Conservation (phyloP, 495 filamentous ascomycete genomes). For the Neurospora sp. region DNA sequence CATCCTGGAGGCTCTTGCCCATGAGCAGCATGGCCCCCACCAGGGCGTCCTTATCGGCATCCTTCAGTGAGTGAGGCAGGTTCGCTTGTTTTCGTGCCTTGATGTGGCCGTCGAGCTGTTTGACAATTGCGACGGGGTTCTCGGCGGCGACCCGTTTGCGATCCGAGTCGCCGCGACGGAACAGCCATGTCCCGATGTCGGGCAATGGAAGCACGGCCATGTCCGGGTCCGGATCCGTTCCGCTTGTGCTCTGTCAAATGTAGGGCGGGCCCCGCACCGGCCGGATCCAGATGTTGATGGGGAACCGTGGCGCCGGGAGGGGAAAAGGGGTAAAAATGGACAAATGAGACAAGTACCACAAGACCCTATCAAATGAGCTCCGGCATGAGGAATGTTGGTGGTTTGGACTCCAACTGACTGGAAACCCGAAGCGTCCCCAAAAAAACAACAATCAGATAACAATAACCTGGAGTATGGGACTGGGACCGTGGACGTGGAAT, state of each 20-base stretch:
- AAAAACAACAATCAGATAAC: background rate
- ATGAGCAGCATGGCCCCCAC: constrained; percentile 20
- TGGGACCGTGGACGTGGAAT: background rate
- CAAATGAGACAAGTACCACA: background rate
- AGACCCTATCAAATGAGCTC: background rate
- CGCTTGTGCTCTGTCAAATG: background rate
- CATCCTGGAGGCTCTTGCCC: constrained; percentile 17
- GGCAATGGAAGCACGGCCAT: constrained; percentile 14
- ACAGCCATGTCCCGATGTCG: constrained; percentile 17
- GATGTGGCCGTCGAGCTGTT: constrained; percentile 15
- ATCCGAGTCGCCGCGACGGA: constrained; percentile 16
- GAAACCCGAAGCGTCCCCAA: background rate
- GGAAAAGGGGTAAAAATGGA: background rate
- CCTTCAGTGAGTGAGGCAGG: constrained; percentile 8
- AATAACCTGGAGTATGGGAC: background rate
- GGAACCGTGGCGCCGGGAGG: background rate
- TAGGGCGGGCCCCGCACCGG: background rate
- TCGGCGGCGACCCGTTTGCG: constrained; percentile 1
- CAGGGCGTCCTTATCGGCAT: constrained; percentile 19
- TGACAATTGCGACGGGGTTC: constrained; percentile 15
- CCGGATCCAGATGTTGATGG: background rate
- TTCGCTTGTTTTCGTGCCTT: constrained; percentile 11
- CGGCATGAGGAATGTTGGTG: background rate
- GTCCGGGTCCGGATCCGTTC: background rate
- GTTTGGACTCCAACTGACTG: background rate